Conservation (phyloP, 2,329 filamentous ascomycete genomes). For the Thielaviopsis ethacetica region DNA sequence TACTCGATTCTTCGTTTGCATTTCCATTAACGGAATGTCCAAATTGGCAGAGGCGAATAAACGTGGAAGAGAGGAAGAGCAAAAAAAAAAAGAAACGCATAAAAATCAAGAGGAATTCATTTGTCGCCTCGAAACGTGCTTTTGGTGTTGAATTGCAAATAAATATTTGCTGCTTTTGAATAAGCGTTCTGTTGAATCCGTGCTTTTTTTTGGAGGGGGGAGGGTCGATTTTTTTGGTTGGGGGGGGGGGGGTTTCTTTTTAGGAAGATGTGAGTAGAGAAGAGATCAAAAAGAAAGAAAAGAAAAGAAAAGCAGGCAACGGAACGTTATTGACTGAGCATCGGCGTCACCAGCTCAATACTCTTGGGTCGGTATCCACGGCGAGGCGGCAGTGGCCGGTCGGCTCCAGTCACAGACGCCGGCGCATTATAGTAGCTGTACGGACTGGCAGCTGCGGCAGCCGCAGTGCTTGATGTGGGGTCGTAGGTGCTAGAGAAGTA, state of each 20-base stretch:
- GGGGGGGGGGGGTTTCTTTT: background rate
- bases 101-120: background rate
- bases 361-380: constrained; percentile 42
- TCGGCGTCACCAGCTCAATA: constrained; percentile 47
- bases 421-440: constrained; percentile 13
- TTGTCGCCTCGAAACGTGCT: background rate
- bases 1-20: too few species aligned
- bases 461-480: constrained; percentile 20
- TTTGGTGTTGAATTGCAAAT: constrained; percentile 1
- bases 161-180: background rate
- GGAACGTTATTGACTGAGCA: constrained; percentile 29
- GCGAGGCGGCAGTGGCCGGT: constrained; percentile 40
- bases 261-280: background rate
- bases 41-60: background rate
- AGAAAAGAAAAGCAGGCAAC: background rate
- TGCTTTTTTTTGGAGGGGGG: background rate
- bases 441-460: constrained; percentile 23
- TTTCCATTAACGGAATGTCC: too few species aligned
- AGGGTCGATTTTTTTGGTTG: background rate
- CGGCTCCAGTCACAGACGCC: constrained; percentile 22
- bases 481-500: constrained; percentile 39
- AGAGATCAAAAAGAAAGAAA: background rate
- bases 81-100: background rate
- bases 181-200: constrained; percentile 7
- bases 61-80: background rate